A percentile compares a stretch with the other conserved stretches of the same genome.
Evolutionary conservation across 768 basidiomycete species (phyloP).

Genomic region (Scleroderma bovista): DNA sequence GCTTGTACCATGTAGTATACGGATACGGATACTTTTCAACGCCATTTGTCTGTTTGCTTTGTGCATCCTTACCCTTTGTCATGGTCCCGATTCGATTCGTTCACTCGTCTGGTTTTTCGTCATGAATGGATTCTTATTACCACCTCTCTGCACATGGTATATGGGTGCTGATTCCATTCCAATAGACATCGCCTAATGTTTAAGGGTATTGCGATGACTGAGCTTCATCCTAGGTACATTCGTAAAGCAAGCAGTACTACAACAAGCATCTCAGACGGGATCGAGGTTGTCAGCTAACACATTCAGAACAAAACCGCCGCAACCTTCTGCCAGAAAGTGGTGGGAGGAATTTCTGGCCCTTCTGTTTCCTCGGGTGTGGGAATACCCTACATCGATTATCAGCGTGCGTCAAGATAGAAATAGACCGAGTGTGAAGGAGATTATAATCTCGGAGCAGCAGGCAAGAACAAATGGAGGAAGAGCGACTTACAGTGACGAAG

Average conservation of each 20-base stretch:
- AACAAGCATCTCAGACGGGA: too few relatives aligned
- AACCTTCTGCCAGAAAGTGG: constrained; percentile 5
- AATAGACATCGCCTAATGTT: too few relatives aligned
- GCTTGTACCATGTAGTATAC: not conserved
- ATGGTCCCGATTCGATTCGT: too few relatives aligned
- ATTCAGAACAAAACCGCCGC: constrained; percentile 5
- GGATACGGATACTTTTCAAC: not conserved
- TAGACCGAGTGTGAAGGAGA: not conserved
- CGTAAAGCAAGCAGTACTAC: too few relatives aligned
- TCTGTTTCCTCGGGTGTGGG: constrained; percentile 9
- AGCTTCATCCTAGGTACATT: too few relatives aligned
- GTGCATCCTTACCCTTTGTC: not conserved
- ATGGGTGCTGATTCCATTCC: too few relatives aligned
- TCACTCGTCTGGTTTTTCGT: too few relatives aligned
- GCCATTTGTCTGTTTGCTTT: not conserved
- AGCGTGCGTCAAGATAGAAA: not conserved
- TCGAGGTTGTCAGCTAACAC: not conserved
- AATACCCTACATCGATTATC: constrained; percentile 3
- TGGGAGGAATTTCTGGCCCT: constrained; percentile 5
- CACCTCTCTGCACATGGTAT: too few relatives aligned
- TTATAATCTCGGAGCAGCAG: not conserved
- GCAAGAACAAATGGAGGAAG: not conserved
- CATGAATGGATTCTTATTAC: too few relatives aligned
- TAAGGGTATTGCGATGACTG: too few relatives aligned
- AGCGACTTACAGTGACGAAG: constrained; percentile 50